Evolutionary conservation across 441 rosid genomes (phyloP).

Genomic region (Populus hybrid): DNA sequence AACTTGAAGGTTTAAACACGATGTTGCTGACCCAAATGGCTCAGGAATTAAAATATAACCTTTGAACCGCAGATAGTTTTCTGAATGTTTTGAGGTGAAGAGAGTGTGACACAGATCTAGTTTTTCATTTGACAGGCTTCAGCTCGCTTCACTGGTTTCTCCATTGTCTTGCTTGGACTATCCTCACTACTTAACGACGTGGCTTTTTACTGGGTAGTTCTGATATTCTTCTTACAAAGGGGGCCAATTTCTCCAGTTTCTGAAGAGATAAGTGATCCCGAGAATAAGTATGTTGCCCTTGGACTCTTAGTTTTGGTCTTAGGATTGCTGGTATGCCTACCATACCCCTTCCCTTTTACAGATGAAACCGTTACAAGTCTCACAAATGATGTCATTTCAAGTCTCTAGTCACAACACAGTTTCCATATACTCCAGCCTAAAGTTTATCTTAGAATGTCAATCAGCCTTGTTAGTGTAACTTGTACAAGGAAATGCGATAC

Average conservation of each 20-base stretch:
- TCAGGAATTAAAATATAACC: neutral
- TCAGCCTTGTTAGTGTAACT: neutral
- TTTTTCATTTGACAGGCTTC: constrained; percentile 51
- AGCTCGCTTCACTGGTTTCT: constrained; percentile 53
- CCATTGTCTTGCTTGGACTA: constrained; percentile 68
- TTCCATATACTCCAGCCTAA: neutral
- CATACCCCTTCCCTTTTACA: constrained; percentile 81
- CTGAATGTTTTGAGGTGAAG: neutral
- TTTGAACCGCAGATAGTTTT: neutral
- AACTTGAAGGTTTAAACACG: neutral
- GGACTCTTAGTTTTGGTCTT: constrained; percentile 66
- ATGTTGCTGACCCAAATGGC: neutral
- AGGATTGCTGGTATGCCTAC: constrained; percentile 80
- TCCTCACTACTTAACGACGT: constrained; percentile 78
- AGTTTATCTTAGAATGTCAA: neutral
- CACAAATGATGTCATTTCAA: constrained; percentile 35
- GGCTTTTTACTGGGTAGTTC: constrained; percentile 87
- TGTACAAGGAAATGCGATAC: neutral
- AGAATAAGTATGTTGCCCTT: constrained; percentile 49
- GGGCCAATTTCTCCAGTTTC: constrained; percentile 82
- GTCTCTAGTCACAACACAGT: constrained; percentile 31
- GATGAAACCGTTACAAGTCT: constrained; percentile 41
- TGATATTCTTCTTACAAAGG: constrained; percentile 81
- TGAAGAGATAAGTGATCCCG: constrained; percentile 76
- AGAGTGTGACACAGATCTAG: constrained; percentile 7